phyloP scores from a whole-genome alignment of 164 flowering plant species.

The Vitis rotundifolia region DNA sequence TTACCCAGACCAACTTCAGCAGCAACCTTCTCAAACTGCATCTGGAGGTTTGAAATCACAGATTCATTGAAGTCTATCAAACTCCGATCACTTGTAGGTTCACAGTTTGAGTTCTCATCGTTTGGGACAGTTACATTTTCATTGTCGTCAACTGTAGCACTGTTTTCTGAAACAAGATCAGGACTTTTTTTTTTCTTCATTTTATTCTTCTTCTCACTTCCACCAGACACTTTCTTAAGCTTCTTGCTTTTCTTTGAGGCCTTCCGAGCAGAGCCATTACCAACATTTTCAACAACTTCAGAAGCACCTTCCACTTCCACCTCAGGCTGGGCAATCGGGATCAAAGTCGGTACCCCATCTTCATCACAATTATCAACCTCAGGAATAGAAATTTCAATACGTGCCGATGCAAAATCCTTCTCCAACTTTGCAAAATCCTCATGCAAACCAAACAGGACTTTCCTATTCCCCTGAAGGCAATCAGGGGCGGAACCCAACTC shows the following conservation, averaged over 20 bases:
- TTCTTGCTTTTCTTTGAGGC: conserved; percentile 21
- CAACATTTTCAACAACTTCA: conserved; percentile 9
- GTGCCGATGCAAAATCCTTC: conserved; percentile 53
- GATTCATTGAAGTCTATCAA: conserved; percentile 38
- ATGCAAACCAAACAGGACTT: conserved; percentile 59
- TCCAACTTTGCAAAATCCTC: conserved; percentile 69
- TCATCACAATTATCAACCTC: conserved; percentile 22
- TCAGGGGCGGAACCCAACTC: conserved; percentile 58
- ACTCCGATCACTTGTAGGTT: conserved; percentile 17
- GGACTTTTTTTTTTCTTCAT: conserved; percentile 23
- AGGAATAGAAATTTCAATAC: conserved; percentile 46
- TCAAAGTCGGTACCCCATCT: conserved; percentile 46
- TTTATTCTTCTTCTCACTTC: conserved; percentile 28
- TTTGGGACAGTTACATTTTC: conserved; percentile 11
- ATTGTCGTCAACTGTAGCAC: conserved; percentile 2
- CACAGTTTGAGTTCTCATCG: conserved; percentile 17
- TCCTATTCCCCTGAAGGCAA: conserved; percentile 76
- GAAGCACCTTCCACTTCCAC: conserved; percentile 2
- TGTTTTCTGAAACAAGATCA: conserved; percentile 7
- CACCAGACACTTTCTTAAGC: conserved; percentile 20
- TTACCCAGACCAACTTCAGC: conserved; percentile 63
- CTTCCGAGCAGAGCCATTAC: conserved; percentile 7
- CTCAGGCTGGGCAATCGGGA: conserved; percentile 33
- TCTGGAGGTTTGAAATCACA: conserved; percentile 71
- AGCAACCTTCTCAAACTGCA: conserved; percentile 89